Evolutionary conservation across 2,329 filamentous ascomycete genomes (phyloP).

Genomic region (Hypocrella siamensis): DNA sequence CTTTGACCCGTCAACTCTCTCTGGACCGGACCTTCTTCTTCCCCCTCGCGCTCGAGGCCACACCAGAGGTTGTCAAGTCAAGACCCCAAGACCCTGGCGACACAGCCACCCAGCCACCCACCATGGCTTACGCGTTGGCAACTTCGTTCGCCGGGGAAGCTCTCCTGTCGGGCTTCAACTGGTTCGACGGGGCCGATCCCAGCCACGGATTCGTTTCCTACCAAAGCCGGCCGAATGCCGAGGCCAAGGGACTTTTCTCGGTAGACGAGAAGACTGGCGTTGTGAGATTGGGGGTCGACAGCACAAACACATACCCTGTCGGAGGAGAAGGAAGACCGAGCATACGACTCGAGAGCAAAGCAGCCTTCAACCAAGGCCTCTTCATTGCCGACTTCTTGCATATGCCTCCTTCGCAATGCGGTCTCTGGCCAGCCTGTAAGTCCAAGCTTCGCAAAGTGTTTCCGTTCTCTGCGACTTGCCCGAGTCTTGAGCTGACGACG

Average conservation of each 20-base stretch:
- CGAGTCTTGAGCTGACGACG: no score
- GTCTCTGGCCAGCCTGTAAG: conserved; percentile 57
- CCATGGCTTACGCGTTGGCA: conserved; percentile 24
- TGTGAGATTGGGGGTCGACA: conserved; percentile 31
- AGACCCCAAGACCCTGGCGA: no score
- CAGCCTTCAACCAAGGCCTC: conserved; percentile 47
- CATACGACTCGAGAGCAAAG: conserved; percentile 50
- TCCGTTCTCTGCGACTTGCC: no score
- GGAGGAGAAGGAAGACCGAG: conserved; percentile 33
- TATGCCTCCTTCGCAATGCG: conserved; percentile 57
- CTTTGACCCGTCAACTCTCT: no score
- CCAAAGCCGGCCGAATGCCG: conserved; percentile 24
- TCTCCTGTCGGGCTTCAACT: conserved; percentile 32
- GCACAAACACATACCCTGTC: conserved; percentile 18
- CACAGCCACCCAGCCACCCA: no score
- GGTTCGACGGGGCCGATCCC: conserved; percentile 37
- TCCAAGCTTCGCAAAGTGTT: no score
- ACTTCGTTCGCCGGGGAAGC: conserved; percentile 26
- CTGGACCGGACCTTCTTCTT: no score
- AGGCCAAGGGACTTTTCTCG: conserved; percentile 22
- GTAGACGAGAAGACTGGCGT: conserved; percentile 22
- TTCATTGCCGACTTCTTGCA: conserved; percentile 59
- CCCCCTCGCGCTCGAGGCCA: no score
- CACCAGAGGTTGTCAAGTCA: no score
- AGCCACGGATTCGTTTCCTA: conserved; percentile 54